phyloP scores from a whole-genome alignment of 2,329 filamentous ascomycete genomes.

The Aspergillus sp. region DNA sequence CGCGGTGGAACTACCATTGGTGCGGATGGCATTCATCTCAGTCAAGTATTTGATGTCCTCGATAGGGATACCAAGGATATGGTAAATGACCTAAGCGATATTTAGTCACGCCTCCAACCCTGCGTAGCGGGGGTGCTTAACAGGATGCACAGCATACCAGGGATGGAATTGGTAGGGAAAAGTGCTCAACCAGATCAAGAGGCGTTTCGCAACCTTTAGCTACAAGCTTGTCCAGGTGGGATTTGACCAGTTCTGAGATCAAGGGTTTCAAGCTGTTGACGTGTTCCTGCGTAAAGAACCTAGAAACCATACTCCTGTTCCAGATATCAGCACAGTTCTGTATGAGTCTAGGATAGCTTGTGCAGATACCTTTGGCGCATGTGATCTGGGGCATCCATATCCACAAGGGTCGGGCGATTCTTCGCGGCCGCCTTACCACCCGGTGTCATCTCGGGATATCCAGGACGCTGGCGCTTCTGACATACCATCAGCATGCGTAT shows the following conservation, averaged over 20 bases:
- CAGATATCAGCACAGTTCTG: background rate
- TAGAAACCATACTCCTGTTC: background rate
- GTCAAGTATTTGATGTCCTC: background rate
- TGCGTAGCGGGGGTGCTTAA: too few relatives aligned
- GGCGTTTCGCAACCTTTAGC: background rate
- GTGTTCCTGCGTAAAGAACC: background rate
- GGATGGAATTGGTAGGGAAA: background rate
- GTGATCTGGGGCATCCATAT: conserved; percentile 7
- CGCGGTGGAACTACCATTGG: conserved; percentile 11
- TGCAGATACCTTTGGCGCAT: background rate
- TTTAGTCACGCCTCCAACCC: background rate
- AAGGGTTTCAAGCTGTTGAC: background rate
- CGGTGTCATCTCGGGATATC: conserved; percentile 8
- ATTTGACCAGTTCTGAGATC: background rate
- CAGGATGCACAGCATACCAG: background rate
- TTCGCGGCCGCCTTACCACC: conserved; percentile 7
- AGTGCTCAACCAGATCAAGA: background rate
- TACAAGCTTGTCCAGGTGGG: background rate
- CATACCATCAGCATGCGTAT: background rate
- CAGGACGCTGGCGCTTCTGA: conserved; percentile 1
- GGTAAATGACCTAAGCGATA: background rate
- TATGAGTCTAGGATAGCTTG: background rate
- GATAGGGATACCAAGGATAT: background rate
- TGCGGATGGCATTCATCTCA: background rate
- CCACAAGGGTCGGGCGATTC: conserved; percentile 10